phyloP scores from a whole-genome alignment of 2,329 filamentous ascomycete genomes.

The Bipolaris cookei region DNA sequence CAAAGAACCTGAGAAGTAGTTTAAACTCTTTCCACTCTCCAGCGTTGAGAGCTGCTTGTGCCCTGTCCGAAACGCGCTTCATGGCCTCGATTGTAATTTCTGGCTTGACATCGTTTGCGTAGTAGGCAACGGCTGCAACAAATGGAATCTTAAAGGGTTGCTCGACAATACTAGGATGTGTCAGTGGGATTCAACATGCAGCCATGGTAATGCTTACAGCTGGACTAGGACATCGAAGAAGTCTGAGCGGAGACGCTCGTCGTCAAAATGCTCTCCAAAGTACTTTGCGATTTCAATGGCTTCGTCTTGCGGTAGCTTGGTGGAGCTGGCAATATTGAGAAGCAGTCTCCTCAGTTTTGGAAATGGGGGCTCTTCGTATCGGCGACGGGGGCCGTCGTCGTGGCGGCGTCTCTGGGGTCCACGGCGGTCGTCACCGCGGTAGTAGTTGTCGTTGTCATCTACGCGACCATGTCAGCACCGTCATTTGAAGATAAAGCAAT shows the following conservation, averaged over 20 bases:
- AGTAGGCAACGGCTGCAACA: conserved; percentile 80
- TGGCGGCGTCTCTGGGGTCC: conserved; percentile 42
- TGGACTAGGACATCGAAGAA: conserved; percentile 78
- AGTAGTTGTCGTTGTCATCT: conserved; percentile 40
- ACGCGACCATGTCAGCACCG: conserved; percentile 10
- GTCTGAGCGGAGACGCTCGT: conserved; percentile 74
- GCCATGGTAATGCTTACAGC: conserved; percentile 58
- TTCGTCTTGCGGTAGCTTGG: conserved; percentile 47
- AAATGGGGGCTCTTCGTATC: conserved; percentile 45
- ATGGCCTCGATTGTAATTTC: conserved; percentile 77
- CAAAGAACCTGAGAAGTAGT: conserved; percentile 85
- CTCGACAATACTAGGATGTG: conserved; percentile 67
- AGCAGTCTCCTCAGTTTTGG: conserved; percentile 45
- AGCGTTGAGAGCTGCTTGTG: conserved; percentile 70
- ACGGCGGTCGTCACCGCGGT: conserved; percentile 39
- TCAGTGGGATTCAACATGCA: conserved; percentile 18
- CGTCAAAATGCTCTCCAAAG: conserved; percentile 76
- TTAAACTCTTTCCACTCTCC: conserved; percentile 93
- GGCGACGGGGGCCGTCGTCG: conserved; percentile 39
- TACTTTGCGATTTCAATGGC: conserved; percentile 60
- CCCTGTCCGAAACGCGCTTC: conserved; percentile 63
- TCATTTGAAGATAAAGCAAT: neutral
- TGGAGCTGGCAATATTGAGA: conserved; percentile 48
- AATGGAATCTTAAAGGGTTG: conserved; percentile 99
- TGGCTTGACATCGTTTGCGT: conserved; percentile 77